These are phyloP conservation scores for Podila verticillata DNA, from an alignment of 192 early-diverging fungal species.

Conservation along the genomic window DNA sequence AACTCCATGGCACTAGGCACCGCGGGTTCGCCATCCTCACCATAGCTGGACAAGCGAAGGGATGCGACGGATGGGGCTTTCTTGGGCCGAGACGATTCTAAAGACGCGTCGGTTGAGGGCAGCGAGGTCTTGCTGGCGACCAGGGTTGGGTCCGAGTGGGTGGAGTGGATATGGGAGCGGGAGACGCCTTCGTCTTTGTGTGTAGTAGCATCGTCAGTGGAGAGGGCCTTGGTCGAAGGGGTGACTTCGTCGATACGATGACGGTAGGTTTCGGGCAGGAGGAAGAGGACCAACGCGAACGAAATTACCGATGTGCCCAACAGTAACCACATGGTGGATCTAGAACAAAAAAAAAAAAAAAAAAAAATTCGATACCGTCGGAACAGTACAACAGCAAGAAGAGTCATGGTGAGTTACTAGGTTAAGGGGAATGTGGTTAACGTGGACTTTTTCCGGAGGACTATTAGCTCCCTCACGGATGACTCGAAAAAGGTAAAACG, in stretches of 20 bases:
- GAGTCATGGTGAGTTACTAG: too few species aligned
- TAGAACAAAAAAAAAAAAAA: neutral
- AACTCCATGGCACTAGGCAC: slow-evolving; percentile 32
- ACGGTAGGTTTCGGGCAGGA: slow-evolving; percentile 59
- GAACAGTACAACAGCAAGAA: neutral
- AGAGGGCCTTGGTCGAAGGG: slow-evolving; percentile 8
- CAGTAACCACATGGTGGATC: slow-evolving; percentile 45
- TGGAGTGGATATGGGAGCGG: slow-evolving; percentile 22
- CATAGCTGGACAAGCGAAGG: slow-evolving; percentile 10
- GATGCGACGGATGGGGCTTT: neutral
- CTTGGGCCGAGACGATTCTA: neutral
- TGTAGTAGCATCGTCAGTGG: neutral
- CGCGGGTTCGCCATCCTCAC: neutral
- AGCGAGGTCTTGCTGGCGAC: slow-evolving; percentile 36
- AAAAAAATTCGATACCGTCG: neutral
- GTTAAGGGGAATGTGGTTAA: too few species aligned
- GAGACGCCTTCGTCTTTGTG: neutral
- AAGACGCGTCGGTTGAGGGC: neutral
- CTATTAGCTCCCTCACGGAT: too few species aligned
- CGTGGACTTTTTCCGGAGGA: too few species aligned
- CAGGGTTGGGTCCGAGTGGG: slow-evolving; percentile 34
- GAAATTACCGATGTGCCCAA: slow-evolving; percentile 30
- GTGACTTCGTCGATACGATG: slow-evolving; percentile 48
- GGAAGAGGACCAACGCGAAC: slow-evolving; percentile 38
- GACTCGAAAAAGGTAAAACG: too few species aligned